These are phyloP conservation scores for Xylariaceae sp. DNA, from an alignment of 2,329 filamentous ascomycete genomes.

Conservation along the genomic window DNA sequence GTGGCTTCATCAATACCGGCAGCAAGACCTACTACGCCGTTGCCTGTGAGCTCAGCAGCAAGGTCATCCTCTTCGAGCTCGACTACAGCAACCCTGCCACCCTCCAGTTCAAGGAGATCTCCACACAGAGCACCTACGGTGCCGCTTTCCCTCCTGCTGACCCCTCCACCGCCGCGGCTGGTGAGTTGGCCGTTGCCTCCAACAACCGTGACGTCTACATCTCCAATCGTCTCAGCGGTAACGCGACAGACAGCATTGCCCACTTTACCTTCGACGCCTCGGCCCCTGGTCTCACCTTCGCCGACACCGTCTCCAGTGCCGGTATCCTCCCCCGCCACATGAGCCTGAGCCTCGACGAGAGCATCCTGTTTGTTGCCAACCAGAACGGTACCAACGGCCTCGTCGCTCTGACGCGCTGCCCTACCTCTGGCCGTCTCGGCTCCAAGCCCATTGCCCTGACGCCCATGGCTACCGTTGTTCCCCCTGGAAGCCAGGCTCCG, in stretches of 20 bases:
- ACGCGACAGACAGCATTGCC: conserved; percentile 43
- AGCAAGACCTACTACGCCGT: conserved; percentile 42
- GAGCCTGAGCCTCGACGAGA: conserved; percentile 33
- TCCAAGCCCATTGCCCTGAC: conserved; percentile 22
- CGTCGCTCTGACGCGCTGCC: conserved; percentile 35
- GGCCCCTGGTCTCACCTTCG: conserved; percentile 18
- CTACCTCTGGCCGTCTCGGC: conserved; percentile 20
- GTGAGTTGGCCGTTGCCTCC: conserved; percentile 40
- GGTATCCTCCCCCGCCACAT: conserved; percentile 44
- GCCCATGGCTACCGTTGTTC: conserved; percentile 15
- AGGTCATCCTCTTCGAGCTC: conserved; percentile 40
- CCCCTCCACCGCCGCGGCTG: conserved; percentile 38
- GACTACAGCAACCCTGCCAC: conserved; percentile 33
- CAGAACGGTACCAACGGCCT: conserved; percentile 39
- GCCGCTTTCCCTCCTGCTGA: conserved; percentile 33
- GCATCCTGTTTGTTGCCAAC: conserved; percentile 43
- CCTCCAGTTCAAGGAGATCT: conserved; percentile 34
- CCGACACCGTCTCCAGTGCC: conserved; percentile 22
- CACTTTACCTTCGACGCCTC: conserved; percentile 36
- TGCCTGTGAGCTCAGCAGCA: conserved; percentile 43
- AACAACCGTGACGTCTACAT: conserved; percentile 45
- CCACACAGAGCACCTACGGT: conserved; percentile 41
- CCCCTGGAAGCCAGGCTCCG: conserved; percentile 12
- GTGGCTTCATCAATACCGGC: conserved; percentile 39
- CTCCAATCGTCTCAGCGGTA: conserved; percentile 46